Conservation (phyloP, 2,329 filamentous ascomycete species). For the Rugonectria rugulosa region DNA sequence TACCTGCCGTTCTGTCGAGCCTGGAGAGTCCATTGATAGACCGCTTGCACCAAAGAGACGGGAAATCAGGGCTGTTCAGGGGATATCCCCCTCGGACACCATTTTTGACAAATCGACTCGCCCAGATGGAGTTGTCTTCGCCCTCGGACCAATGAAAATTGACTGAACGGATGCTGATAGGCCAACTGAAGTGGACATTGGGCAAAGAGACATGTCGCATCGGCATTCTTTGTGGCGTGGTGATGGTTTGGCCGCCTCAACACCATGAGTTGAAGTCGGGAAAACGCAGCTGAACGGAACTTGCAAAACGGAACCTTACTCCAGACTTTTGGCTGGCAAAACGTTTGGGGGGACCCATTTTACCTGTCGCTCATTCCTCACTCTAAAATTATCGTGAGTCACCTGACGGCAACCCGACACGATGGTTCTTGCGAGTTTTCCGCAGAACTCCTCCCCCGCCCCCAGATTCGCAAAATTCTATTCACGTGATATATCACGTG, state of each 20-base stretch:
- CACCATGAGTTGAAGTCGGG: conserved; percentile 1
- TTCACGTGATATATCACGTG: conserved; percentile 9
- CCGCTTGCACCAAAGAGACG: too few species aligned
- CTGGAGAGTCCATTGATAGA: too few species aligned
- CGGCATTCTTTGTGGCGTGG: not conserved
- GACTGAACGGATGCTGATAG: not conserved
- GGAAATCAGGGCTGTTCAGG: too few species aligned
- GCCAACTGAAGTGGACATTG: not conserved
- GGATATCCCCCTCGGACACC: too few species aligned
- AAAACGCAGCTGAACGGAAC: not conserved
- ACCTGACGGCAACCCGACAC: conserved; percentile 8
- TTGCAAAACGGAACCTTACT: not conserved
- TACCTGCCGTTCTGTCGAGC: too few species aligned
- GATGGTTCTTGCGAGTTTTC: not conserved
- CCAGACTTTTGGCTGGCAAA: too few species aligned
- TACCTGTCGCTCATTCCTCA: conserved; percentile 1
- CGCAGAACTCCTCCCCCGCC: not conserved
- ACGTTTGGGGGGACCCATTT: conserved; percentile 8
- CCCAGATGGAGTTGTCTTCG: not conserved
- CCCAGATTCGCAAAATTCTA: conserved; percentile 1
- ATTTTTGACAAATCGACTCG: not conserved
- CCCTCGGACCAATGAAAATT: not conserved
- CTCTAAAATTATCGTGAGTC: conserved; percentile 12
- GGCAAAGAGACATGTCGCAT: not conserved
- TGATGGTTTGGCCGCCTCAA: not conserved